Conservation (phyloP, 2,329 filamentous ascomycete species). For the Fusarium avenaceum region DNA sequence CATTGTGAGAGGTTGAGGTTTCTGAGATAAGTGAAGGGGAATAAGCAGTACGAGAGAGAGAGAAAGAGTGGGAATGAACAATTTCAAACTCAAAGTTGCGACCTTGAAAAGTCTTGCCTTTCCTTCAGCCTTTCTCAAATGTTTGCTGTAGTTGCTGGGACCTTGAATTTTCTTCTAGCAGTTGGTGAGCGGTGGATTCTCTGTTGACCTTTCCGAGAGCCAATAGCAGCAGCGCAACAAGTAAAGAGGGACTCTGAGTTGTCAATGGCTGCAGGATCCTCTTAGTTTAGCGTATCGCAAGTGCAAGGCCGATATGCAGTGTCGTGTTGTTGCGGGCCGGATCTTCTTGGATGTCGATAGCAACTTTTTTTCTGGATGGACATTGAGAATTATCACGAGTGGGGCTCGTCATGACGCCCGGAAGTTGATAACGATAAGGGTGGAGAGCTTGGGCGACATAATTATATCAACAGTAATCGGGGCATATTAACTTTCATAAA, state of each 20-base stretch:
- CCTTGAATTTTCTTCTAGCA: conserved; percentile 40
- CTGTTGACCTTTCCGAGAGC: conserved; percentile 23
- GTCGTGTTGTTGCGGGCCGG: conserved; percentile 42
- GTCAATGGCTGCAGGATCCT: conserved; percentile 41
- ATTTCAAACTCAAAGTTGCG: background rate
- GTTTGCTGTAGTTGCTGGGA: conserved; percentile 42
- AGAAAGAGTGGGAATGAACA: conserved; percentile 1
- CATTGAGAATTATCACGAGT: conserved; percentile 44
- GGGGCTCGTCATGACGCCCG: conserved; percentile 33
- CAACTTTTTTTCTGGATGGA: conserved; percentile 49
- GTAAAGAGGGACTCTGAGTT: conserved; percentile 31
- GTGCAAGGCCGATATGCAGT: conserved; percentile 43
- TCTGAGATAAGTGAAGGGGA: background rate
- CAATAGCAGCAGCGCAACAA: conserved; percentile 25
- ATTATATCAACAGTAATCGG: conserved; percentile 21
- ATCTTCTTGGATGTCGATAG: conserved; percentile 39
- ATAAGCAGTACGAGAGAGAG: background rate
- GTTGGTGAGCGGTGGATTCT: conserved; percentile 32
- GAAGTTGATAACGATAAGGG: conserved; percentile 39
- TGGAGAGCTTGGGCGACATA: conserved; percentile 35
- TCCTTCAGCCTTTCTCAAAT: conserved; percentile 33
- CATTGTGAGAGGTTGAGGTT: conserved; percentile 53
- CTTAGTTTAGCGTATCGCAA: conserved; percentile 32
- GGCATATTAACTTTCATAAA: background rate
- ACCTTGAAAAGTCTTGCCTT: conserved; percentile 16